Evolutionary conservation across 371 early-diverging fungal genomes (phyloP).

Genomic region (Zancudomyces culisetae): DNA sequence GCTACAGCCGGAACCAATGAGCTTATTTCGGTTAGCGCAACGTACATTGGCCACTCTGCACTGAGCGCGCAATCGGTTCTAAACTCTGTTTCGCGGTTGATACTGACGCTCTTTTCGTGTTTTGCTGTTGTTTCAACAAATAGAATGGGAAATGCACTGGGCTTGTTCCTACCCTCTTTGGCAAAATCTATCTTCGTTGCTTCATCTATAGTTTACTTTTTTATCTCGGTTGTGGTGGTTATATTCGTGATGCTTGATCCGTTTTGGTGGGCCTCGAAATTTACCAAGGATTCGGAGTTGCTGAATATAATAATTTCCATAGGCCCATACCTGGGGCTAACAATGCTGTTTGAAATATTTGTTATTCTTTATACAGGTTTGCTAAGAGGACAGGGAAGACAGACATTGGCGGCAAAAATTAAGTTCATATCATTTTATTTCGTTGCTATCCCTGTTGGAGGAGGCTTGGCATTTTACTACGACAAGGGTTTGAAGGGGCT

Average conservation of each 20-base stretch:
- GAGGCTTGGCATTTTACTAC: constrained; percentile 7
- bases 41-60: constrained; percentile 13
- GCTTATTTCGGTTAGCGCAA: constrained; percentile 13
- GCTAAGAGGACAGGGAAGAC: constrained; percentile 25
- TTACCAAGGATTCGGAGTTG: constrained; percentile 25
- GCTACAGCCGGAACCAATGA: neutral
- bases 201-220: constrained; percentile 1
- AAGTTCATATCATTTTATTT: constrained; percentile 18
- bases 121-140: constrained; percentile 30
- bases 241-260: constrained; percentile 3
- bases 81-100: constrained; percentile 18
- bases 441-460: constrained; percentile 19
- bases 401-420: constrained; percentile 17
- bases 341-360: constrained; percentile 24
- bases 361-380: constrained; percentile 23
- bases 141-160: constrained; percentile 30
- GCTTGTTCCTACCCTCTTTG: constrained; percentile 9
- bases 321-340: constrained; percentile 31
- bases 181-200: constrained; percentile 9
- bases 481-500: constrained; percentile 15
- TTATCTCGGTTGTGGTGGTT: constrained; percentile 8
- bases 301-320: constrained; percentile 22
- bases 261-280: constrained; percentile 7
- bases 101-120: constrained; percentile 9
- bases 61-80: constrained; percentile 38